These are phyloP conservation scores for Epichloe hybrida DNA, from an alignment of 2,329 filamentous ascomycete genomes.

Conservation along the genomic window DNA sequence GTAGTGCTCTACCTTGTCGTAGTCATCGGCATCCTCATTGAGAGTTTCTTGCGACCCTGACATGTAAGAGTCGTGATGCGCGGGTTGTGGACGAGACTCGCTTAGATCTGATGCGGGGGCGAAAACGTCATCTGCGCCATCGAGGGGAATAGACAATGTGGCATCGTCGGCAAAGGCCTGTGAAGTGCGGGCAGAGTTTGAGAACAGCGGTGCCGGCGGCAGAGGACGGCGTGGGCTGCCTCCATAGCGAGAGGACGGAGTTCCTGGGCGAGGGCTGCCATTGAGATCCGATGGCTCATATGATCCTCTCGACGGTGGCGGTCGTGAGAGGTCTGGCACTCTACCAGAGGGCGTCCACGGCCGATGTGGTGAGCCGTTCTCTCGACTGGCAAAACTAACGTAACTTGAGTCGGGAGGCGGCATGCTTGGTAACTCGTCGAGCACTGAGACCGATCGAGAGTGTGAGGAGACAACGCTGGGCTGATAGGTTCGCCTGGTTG, in stretches of 20 bases:
- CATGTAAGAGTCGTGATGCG: constrained; percentile 42
- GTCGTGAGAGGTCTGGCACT: constrained; percentile 51
- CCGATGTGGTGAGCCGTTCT: constrained; percentile 35
- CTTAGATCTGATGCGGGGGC: constrained; percentile 44
- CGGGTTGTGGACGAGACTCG: constrained; percentile 36
- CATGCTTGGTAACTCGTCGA: constrained; percentile 44
- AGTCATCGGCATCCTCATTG: constrained; percentile 29
- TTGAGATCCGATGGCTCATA: constrained; percentile 86
- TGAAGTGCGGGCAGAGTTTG: constrained; percentile 36
- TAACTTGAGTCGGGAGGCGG: constrained; percentile 52
- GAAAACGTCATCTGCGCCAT: constrained; percentile 60
- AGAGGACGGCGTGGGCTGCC: constrained; percentile 77
- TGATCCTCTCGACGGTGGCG: constrained; percentile 53
- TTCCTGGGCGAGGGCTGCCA: constrained; percentile 79
- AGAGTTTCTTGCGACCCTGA: constrained; percentile 41
- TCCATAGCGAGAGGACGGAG: constrained; percentile 77
- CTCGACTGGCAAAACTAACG: constrained; percentile 37
- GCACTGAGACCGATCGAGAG: constrained; percentile 34
- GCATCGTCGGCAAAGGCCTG: constrained; percentile 50
- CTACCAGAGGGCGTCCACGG: constrained; percentile 43
- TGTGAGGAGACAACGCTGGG: constrained; percentile 36
- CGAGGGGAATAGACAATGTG: constrained; percentile 59
- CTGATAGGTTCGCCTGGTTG: constrained; percentile 34
- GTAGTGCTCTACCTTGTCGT: constrained; percentile 61
- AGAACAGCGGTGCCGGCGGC: constrained; percentile 78